These are phyloP conservation scores for Heliosperma pusillum DNA, from an alignment of 148 eudicot genomes.

Conservation along the genomic window DNA sequence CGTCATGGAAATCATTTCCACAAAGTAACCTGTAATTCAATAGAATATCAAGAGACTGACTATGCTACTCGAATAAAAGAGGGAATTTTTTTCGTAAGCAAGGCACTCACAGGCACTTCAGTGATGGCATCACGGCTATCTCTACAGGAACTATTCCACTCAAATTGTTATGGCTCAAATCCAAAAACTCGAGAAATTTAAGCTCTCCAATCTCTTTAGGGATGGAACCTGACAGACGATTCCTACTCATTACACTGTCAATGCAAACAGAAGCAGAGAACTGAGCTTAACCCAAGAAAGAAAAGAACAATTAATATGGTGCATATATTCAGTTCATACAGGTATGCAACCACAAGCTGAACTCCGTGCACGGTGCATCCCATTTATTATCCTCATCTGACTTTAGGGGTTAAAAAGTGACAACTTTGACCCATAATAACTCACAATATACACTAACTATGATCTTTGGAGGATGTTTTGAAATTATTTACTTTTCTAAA, in stretches of 20 bases:
- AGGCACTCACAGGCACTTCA: slow-evolving; percentile 11
- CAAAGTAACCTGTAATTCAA: slow-evolving; percentile 31
- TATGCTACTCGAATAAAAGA: neutral
- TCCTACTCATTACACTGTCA: slow-evolving; percentile 18
- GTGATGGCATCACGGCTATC: slow-evolving; percentile 43
- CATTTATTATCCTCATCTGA: too few species aligned
- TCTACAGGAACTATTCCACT: slow-evolving; percentile 38
- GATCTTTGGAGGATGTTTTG: neutral
- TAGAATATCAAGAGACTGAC: neutral
- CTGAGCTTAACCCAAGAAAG: slow-evolving; percentile 12
- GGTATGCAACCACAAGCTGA: neutral
- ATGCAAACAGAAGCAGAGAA: slow-evolving; percentile 27
- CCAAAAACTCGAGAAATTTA: slow-evolving; percentile 39
- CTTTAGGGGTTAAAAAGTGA: too few species aligned
- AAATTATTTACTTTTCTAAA: too few species aligned
- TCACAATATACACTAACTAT: too few species aligned
- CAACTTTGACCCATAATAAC: neutral
- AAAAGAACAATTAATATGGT: neutral
- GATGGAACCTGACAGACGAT: slow-evolving; percentile 40
- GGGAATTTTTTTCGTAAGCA: neutral
- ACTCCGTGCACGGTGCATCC: too few species aligned
- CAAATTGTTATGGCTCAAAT: slow-evolving; percentile 43
- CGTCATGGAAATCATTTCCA: slow-evolving; percentile 29
- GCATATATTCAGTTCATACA: neutral
- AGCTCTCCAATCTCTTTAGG: slow-evolving; percentile 49